A percentile compares a stretch with the other conserved stretches of the same genome.
Conservation (phyloP, 192 early-diverging fungal genomes). For the Mortierella claussenii region DNA sequence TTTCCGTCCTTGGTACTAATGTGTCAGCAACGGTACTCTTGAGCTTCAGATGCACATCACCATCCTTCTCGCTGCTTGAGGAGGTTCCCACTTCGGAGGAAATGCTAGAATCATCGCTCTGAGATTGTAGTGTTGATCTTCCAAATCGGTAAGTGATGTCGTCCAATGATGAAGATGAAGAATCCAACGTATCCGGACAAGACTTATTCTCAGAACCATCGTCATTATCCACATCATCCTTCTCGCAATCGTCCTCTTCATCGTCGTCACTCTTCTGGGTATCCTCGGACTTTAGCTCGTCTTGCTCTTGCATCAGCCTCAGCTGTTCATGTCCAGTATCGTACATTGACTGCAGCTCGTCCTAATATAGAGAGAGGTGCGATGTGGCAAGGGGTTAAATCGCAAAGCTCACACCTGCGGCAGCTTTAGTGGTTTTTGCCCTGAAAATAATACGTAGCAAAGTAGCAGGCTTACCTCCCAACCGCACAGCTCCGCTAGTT, state of each 20-base stretch:
- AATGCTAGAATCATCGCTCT: background rate
- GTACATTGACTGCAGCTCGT: slow-evolving; percentile 44
- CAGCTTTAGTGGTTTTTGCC: background rate
- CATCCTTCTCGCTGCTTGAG: background rate
- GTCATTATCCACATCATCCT: slow-evolving; percentile 15
- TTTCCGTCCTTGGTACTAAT: background rate
- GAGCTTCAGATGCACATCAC: background rate
- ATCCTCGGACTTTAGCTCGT: background rate
- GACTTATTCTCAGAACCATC: slow-evolving; percentile 7
- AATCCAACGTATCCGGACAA: background rate
- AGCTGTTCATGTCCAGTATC: slow-evolving; percentile 25
- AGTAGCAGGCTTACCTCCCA: slow-evolving; percentile 63
- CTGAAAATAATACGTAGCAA: background rate
- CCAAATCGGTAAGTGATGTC: slow-evolving; percentile 32
- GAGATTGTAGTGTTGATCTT: slow-evolving; percentile 20
- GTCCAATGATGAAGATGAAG: slow-evolving; percentile 11
- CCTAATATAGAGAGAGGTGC: background rate
- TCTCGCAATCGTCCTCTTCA: slow-evolving; percentile 29
- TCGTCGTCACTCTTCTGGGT: background rate
- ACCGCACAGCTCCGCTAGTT: slow-evolving; percentile 77
- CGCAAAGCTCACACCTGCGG: background rate
- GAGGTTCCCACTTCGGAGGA: background rate
- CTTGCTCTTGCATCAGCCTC: slow-evolving; percentile 11
- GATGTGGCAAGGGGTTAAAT: background rate
- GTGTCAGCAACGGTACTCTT: background rate